Evolutionary conservation across 805 yeast genomes (phyloP).

Genomic region (Saturnispora sanitii): DNA sequence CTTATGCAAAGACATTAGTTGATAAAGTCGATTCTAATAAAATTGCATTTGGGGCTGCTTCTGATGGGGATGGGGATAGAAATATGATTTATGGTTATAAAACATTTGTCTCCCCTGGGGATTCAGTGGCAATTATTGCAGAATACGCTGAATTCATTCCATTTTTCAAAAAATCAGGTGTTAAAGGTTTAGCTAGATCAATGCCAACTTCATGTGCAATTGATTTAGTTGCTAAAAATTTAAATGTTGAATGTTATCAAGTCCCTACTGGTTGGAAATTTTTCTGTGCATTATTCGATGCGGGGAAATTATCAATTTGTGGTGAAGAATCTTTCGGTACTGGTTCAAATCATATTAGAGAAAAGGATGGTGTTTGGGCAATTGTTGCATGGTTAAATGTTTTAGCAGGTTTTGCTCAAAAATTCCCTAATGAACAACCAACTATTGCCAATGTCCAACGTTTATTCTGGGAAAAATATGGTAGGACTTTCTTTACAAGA

Average conservation of each 20-base stretch:
- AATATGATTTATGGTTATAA: slow-evolving; percentile 96
- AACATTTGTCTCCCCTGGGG: slow-evolving; percentile 96
- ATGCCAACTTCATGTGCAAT: slow-evolving; percentile 97
- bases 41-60: slow-evolving; percentile 93
- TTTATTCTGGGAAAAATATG: slow-evolving; percentile 84
- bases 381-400: slow-evolving; percentile 95
- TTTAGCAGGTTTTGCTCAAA: slow-evolving; percentile 65
- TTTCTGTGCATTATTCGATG: slow-evolving; percentile 91
- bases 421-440: slow-evolving; percentile 38
- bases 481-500: slow-evolving; percentile 94
- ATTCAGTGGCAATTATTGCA: slow-evolving; percentile 93
- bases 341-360: slow-evolving; percentile 94
- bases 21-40: slow-evolving; percentile 71
- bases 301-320: slow-evolving; percentile 86
- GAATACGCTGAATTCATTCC: slow-evolving; percentile 86
- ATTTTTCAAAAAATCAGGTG: slow-evolving; percentile 79
- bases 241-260: slow-evolving; percentile 72
- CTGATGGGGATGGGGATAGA: slow-evolving; percentile 99
- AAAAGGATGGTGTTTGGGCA: slow-evolving; percentile 98
- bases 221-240: slow-evolving; percentile 76
- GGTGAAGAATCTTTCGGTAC: slow-evolving; percentile 99
- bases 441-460: slow-evolving; percentile 73
- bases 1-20: slow-evolving; percentile 85
- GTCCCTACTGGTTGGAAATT: slow-evolving; percentile 99
- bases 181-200: slow-evolving; percentile 88